Percentiles rank a stretch among this genome's conserved stretches.
Conservation (phyloP, 78 protist genomes). For the Dictyostelium brefeldianum region DNA sequence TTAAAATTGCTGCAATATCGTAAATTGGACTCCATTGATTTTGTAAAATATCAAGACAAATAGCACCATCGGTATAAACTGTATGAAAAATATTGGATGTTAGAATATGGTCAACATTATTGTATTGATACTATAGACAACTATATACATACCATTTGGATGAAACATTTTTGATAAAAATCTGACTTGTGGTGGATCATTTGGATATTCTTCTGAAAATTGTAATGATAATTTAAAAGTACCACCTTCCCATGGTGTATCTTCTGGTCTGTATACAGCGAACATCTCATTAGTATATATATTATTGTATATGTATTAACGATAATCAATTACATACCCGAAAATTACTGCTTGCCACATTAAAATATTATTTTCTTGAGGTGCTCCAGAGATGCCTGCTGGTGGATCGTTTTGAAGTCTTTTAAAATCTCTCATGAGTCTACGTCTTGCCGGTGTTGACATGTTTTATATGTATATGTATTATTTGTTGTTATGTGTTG, state of each 20-base stretch:
- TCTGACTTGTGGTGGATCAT: slow-evolving; percentile 98
- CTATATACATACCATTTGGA: slow-evolving; percentile 93
- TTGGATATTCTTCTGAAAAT: slow-evolving; percentile 99
- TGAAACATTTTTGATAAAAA: slow-evolving; percentile 98
- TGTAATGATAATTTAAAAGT: slow-evolving; percentile 97
- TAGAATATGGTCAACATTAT: not conserved
- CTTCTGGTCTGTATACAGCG: slow-evolving; percentile 92
- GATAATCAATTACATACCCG: slow-evolving; percentile 87
- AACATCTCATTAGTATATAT: not conserved
- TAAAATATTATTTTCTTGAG: slow-evolving; percentile 95
- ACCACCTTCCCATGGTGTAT: slow-evolving; percentile 99
- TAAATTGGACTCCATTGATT: slow-evolving; percentile 99
- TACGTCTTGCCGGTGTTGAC: slow-evolving; percentile 92
- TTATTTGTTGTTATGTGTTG: not conserved
- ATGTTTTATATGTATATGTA: slow-evolving; percentile 4
- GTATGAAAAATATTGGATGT: not conserved
- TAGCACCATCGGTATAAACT: slow-evolving; percentile 99
- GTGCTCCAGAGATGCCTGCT: slow-evolving; percentile 96
- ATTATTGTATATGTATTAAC: not conserved
- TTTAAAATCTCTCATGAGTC: slow-evolving; percentile 97
- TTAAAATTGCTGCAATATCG: slow-evolving; percentile 99
- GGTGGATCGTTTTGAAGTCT: slow-evolving; percentile 97
- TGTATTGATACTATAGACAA: not conserved
- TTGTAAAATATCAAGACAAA: slow-evolving; percentile 99
- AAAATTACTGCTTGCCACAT: slow-evolving; percentile 99